A percentile compares a stretch with the other conserved stretches of the same genome.
Conservation (phyloP, 129 eudicot species). For the Helianthus annuus region HanXRQr2.0-SUNRISE NC_035445.2:88406097-88406596, state of each 20-base stretch:
- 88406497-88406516: constrained; percentile 17
- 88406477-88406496: constrained; percentile 30
- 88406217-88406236: constrained; percentile 19
- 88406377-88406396: neutral
- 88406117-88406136: neutral
- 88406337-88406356: constrained; percentile 37
- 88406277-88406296: constrained; percentile 24
- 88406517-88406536: constrained; percentile 18
- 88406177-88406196: neutral
- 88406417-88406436: constrained; percentile 23
- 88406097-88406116: neutral
- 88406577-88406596: neutral
- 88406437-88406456: constrained; percentile 42
- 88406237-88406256: constrained; percentile 36
- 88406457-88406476: constrained; percentile 50
- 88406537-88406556: constrained; percentile 11
- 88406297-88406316: constrained; percentile 29
- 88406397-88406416: neutral
- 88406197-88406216: neutral
- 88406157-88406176: neutral
- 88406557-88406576: constrained; percentile 15
- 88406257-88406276: constrained; percentile 25
- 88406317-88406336: constrained; percentile 20
- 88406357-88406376: constrained; percentile 35
- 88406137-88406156: neutral